Base-by-base conservation (phyloP, 1,284 basidiomycete genomes). In the Moniliella sp. region DNA sequence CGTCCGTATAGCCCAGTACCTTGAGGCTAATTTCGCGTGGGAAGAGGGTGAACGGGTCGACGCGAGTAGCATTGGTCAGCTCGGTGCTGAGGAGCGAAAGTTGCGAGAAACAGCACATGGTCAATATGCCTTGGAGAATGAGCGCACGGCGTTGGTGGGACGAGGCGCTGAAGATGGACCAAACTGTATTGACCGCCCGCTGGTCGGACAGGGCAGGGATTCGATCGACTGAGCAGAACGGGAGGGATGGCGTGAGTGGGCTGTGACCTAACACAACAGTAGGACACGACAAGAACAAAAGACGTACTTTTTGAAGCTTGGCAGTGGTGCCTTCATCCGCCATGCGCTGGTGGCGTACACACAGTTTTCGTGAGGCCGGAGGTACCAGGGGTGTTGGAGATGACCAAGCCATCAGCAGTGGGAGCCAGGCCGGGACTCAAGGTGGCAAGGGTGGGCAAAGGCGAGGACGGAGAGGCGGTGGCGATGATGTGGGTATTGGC, bases 41-140 rank as follows among this genome's bases (percentile, higher is more conserved):
- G 29, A 99, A 71, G 43, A 84, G 73, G 29, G 71, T 66, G 63
- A 97, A 88, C 5, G 91, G 91, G 61, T 99, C 91, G 33, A 58
- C 55, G 42, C 88, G 76, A 60, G 91, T 93, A 41, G 93, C 76
- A 43, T 80, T 74, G 15, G 75, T 69, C 35, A 97, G 75, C 36
- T 86, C 79, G 41, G 91, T 81, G 10, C 82, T 79, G 30, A 99
- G 74, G 35, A 94, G 77, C 14, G 88, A 93, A 11, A 97, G 75
- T 55, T 94, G 88, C 25, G 81, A 82, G 66, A 91, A 94, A 64
- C 88, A 97, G 62, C 88, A 97, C 81, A 97, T 97, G 11, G 91
- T 94, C 48, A 99, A 74, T 38, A 99, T 71, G 18, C 88, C 88
- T 53, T 83, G 82, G 28, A 99, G 75, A 56, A 97, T 94, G 53